phyloP scores from a whole-genome alignment of 139 green algal species.

The Tetradesmus obliquus region DNA sequence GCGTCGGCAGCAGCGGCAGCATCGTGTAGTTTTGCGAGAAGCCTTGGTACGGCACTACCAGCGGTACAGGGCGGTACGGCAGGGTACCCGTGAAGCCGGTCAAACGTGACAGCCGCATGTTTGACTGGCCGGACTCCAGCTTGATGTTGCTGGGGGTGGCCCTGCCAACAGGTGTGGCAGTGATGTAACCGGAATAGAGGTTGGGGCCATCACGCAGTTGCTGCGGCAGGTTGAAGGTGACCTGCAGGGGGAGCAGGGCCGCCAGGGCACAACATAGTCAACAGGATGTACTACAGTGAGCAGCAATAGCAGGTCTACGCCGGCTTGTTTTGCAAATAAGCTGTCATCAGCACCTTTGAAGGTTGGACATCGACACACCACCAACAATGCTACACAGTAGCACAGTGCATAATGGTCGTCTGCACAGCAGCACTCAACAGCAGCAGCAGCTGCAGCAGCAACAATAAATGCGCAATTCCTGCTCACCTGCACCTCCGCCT shows the following conservation, averaged over 20 bases:
- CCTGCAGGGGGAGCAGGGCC: background rate
- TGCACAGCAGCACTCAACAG: background rate
- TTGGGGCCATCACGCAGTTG: background rate
- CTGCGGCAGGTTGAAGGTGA: background rate
- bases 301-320: too few species aligned
- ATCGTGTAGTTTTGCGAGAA: background rate
- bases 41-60: constrained; percentile 17
- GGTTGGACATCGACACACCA: too few species aligned
- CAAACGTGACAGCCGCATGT: background rate
- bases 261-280: background rate
- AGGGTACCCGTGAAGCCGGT: background rate
- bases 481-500: background rate
- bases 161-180: background rate
- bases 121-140: background rate
- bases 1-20: background rate
- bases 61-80: background rate
- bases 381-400: too few species aligned
- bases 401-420: background rate
- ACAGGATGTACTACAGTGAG: background rate
- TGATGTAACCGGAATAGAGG: constrained; percentile 2
- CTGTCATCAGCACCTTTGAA: too few species aligned
- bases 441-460: background rate
- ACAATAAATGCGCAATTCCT: background rate
- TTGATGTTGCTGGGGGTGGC: background rate
- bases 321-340: too few species aligned